A percentile compares a stretch with the other conserved stretches of the same genome.
These are phyloP conservation scores for Fragilariopsis cylindrus DNA, from an alignment of 108 stramenopile genomes.

Conservation along the genomic window DNA sequence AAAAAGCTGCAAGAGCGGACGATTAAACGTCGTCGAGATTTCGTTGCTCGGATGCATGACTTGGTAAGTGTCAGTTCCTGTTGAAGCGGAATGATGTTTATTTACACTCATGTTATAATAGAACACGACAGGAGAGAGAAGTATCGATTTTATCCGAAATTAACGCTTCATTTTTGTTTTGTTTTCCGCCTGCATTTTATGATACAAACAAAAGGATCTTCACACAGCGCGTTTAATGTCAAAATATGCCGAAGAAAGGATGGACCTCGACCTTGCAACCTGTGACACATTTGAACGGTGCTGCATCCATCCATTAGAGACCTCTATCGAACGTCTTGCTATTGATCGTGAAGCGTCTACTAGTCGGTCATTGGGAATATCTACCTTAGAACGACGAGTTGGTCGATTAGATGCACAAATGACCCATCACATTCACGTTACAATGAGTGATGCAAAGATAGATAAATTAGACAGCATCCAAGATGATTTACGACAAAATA, in stretches of 20 bases:
- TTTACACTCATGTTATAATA: too few species aligned
- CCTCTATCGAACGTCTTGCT: conserved; percentile 29
- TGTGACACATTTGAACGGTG: conserved; percentile 39
- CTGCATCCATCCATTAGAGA: conserved; percentile 26
- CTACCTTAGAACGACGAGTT: conserved; percentile 21
- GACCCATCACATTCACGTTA: conserved; percentile 27
- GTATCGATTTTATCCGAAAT: neutral
- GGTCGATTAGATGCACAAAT: conserved; percentile 21
- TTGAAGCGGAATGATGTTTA: too few species aligned
- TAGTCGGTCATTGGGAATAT: conserved; percentile 15
- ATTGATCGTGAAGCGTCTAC: conserved; percentile 32
- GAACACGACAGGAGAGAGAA: neutral
- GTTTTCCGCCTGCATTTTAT: neutral
- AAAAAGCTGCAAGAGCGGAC: conserved; percentile 31
- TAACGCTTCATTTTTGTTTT: neutral
- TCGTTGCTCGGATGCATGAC: conserved; percentile 29
- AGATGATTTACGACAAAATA: conserved; percentile 24
- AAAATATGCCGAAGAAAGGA: conserved; percentile 32
- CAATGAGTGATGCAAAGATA: conserved; percentile 25
- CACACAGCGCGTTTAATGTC: conserved; percentile 22
- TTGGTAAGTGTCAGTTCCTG: conserved; percentile 7
- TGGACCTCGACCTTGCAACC: conserved; percentile 37
- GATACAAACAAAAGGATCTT: conserved; percentile 10
- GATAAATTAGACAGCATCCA: conserved; percentile 35
- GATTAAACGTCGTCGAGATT: conserved; percentile 32